Evolutionary conservation across 305 asterid species (phyloP).

Genomic region (Fraxinus xanthoxyloides): DNA sequence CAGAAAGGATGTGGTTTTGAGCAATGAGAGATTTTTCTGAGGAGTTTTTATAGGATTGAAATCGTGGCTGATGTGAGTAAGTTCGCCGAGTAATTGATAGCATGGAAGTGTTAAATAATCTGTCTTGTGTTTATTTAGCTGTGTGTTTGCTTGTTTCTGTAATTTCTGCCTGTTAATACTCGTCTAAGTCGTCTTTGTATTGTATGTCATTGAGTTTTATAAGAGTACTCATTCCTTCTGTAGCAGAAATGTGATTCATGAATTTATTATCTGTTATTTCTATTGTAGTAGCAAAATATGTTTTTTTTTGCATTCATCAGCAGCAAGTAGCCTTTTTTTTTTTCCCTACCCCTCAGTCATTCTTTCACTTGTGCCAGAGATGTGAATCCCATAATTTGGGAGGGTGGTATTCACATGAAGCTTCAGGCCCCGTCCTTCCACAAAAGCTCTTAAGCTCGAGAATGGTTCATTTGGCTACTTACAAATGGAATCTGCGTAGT

Average conservation of each 20-base stretch:
- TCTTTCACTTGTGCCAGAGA: conserved; percentile 46
- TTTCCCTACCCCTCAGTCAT: conserved; percentile 6
- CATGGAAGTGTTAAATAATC: neutral
- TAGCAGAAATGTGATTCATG: neutral
- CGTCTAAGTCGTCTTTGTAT: neutral
- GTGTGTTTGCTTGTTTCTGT: neutral
- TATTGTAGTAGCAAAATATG: neutral
- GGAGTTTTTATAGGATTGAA: neutral
- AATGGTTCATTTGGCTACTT: conserved; percentile 27
- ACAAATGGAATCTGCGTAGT: conserved; percentile 55
- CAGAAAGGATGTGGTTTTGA: neutral
- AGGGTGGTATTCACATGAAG: conserved; percentile 35
- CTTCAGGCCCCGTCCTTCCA: conserved; percentile 25
- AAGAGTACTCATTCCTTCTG: neutral
- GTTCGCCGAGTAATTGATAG: neutral
- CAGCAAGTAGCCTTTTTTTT: neutral
- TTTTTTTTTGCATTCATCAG: neutral
- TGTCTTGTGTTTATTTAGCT: neutral
- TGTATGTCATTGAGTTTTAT: neutral
- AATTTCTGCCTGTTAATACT: neutral
- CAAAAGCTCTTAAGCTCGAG: conserved; percentile 35
- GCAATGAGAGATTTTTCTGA: neutral
- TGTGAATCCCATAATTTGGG: conserved; percentile 45
- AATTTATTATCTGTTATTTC: neutral
- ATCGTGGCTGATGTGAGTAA: neutral